phyloP scores from a whole-genome alignment of 2,329 filamentous ascomycete genomes.

The Malbranchea zuffiana region DNA sequence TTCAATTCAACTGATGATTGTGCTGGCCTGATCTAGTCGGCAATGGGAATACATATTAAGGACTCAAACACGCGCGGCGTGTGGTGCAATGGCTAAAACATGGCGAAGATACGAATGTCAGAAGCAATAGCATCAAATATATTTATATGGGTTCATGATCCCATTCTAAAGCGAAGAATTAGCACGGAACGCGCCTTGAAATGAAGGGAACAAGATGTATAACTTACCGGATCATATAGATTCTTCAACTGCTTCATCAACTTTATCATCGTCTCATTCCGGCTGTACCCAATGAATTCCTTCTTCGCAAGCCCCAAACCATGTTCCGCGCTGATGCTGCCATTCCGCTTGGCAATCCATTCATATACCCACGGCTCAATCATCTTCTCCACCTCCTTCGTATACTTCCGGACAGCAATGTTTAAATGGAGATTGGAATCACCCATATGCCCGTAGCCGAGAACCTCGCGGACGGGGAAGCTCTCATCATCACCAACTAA shows the following conservation, averaged over 20 bases:
- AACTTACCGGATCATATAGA: slow-evolving; percentile 80
- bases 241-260: slow-evolving; percentile 95
- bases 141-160: slow-evolving; percentile 99
- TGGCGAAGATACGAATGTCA: too few species aligned
- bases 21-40: too few species aligned
- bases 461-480: slow-evolving; percentile 73
- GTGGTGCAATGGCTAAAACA: too few species aligned
- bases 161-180: slow-evolving; percentile 54
- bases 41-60: too few species aligned
- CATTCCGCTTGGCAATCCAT: slow-evolving; percentile 79
- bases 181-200: slow-evolving; percentile 11
- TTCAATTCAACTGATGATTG: too few species aligned
- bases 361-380: slow-evolving; percentile 96
- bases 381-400: slow-evolving; percentile 72
- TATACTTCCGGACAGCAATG: slow-evolving; percentile 69
- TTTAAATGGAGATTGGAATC: slow-evolving; percentile 94
- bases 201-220: slow-evolving; percentile 10
- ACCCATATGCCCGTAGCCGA: slow-evolving; percentile 97
- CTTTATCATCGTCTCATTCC: slow-evolving; percentile 72
- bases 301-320: slow-evolving; percentile 92
- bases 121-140: slow-evolving; percentile 55
- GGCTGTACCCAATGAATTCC: slow-evolving; percentile 86
- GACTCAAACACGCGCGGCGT: too few species aligned
- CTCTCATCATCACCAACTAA: slow-evolving; percentile 66
- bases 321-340: slow-evolving; percentile 95